phyloP scores from a whole-genome alignment of 139 green algal genomes.

The Chara braunii region DNA sequence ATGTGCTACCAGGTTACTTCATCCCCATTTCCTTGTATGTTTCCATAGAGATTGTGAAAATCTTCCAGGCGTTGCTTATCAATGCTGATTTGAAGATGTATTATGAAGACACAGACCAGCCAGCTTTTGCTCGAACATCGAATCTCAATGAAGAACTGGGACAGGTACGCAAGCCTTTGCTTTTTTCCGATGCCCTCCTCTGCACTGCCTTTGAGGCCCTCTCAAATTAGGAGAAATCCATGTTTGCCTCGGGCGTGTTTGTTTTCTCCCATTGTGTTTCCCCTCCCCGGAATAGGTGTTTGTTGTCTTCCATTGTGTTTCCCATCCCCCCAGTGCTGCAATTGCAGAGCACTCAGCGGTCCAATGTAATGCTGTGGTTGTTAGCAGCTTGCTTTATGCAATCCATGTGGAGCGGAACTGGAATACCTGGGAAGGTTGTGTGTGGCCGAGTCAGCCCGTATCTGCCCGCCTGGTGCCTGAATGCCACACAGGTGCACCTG shows the following conservation, averaged over 20 bases:
- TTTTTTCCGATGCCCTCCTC: not conserved
- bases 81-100: constrained; percentile 46
- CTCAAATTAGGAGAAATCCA: too few species aligned
- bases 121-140: constrained; percentile 63
- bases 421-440: too few species aligned
- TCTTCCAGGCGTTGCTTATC: constrained; percentile 54
- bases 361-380: too few species aligned
- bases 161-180: constrained; percentile 19
- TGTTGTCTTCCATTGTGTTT: not conserved
- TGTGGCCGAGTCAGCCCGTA: too few species aligned
- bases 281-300: not conserved
- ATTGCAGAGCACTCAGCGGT: too few species aligned
- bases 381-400: too few species aligned
- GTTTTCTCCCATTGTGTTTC: too few species aligned
- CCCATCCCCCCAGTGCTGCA: too few species aligned
- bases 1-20: constrained; percentile 60
- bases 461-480: too few species aligned
- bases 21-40: constrained; percentile 97
- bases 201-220: not conserved
- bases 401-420: too few species aligned
- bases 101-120: constrained; percentile 58
- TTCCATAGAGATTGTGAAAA: constrained; percentile 82
- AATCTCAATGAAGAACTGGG: constrained; percentile 98
- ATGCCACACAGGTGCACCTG: too few species aligned
- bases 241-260: too few species aligned